phyloP scores from a whole-genome alignment of 2,329 filamentous ascomycete genomes.

The Coniochaeta hoffmannii region DNA sequence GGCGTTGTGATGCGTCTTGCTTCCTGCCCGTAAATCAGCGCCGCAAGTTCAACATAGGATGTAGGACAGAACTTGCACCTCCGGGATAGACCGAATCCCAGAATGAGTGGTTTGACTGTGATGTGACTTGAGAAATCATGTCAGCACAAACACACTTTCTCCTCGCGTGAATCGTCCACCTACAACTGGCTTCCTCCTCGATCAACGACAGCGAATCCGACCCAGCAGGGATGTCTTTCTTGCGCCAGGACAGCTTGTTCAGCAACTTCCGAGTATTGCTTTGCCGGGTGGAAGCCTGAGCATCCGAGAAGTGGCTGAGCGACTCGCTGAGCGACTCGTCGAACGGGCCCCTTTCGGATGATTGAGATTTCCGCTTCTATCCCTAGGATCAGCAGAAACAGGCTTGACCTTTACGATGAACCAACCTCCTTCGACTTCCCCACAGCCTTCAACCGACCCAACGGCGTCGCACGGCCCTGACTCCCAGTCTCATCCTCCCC shows the following conservation, averaged over 20 bases:
- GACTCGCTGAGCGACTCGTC: not conserved
- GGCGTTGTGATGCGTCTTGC: not conserved
- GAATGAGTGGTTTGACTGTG: not conserved
- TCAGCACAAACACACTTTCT: not conserved
- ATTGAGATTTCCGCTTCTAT: not conserved
- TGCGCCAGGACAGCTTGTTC: slow-evolving; percentile 2
- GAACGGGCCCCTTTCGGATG: not conserved
- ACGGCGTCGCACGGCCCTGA: not conserved
- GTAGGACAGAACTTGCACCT: not conserved
- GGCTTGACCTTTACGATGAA: no score
- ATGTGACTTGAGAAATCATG: not conserved
- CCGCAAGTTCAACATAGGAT: no score
- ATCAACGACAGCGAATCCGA: not conserved
- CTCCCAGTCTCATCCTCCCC: not conserved
- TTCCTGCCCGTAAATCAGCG: not conserved
- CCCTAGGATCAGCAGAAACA: no score
- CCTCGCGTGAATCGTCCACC: not conserved
- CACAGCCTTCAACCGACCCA: not conserved
- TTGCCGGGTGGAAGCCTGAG: not conserved
- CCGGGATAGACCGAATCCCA: not conserved
- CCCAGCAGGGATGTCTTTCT: not conserved
- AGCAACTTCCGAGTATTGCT: not conserved
- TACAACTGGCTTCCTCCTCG: not conserved
- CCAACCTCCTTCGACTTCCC: not conserved
- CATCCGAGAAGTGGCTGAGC: not conserved